Percentiles rank a stretch among this genome's conserved stretches.
These are phyloP conservation scores for Saccharomycopsis schoenii DNA, from an alignment of 805 yeast genomes.

Conservation along the genomic window DNA sequence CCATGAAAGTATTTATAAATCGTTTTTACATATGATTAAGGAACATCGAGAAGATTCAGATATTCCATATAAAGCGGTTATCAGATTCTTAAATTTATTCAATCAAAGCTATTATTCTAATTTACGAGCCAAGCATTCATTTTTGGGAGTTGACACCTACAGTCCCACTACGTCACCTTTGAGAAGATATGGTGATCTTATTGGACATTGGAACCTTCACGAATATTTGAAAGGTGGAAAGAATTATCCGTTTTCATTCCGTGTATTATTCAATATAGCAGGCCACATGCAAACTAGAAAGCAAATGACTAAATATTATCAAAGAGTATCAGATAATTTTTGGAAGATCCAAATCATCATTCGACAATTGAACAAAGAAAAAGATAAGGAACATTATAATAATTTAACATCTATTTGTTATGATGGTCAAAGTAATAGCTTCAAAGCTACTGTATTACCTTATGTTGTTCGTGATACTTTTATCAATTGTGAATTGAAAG, in stretches of 20 bases:
- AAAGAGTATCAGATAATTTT: neutral
- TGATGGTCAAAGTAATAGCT: neutral
- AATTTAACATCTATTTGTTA: neutral
- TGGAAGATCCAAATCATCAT: neutral
- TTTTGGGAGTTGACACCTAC: conserved; percentile 54
- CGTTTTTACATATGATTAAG: neutral
- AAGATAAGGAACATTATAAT: neutral
- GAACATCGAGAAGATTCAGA: conserved; percentile 18
- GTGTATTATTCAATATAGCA: neutral
- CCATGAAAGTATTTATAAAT: neutral
- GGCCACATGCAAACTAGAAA: neutral
- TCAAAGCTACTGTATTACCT: neutral
- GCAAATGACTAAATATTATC: neutral
- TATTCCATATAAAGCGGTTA: conserved; percentile 23
- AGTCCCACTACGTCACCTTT: conserved; percentile 83
- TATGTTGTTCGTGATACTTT: neutral
- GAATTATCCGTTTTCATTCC: neutral
- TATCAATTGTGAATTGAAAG: neutral
- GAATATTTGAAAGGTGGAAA: conserved; percentile 25
- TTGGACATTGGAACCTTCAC: conserved; percentile 72
- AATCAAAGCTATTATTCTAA: conserved; percentile 44
- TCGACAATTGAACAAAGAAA: neutral
- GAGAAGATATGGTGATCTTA: conserved; percentile 69
- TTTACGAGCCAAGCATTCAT: conserved; percentile 40
- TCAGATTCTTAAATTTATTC: conserved; percentile 38